Base-by-base conservation (phyloP, 1,139 yeast genomes). In the Zygotorulaspora mrakii region DNA sequence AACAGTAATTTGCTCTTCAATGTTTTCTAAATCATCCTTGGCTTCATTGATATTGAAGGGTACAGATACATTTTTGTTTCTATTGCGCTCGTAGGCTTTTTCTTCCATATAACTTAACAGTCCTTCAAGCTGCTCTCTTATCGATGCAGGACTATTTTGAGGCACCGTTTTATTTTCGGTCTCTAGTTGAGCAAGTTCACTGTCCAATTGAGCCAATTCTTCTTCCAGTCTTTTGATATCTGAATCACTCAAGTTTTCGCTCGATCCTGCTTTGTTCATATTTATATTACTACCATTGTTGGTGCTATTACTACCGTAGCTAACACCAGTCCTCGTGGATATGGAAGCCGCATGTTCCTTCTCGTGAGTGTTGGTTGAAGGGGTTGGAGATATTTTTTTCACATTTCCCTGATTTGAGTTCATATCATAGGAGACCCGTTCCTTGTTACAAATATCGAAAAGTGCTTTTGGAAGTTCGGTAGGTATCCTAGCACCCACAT, bases 401-500 rank as follows among this genome's bases (percentile, higher is more conserved):
- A 71, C 60, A 31, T 69, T 67, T 1, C 75, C 73, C 56, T 75
- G 77, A 47, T 66, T 65, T 17, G 78, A 71, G 43, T 67, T 71
- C 37, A 87, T 59, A 54, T 83, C 82, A 62, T 85, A 89, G 47
- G 79, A 81, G 6, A 95, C 95, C 27, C 75, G 74, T 51, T 85
- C 88, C 65, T 88, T 88, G 28, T 87, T 83, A 63, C 89, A 89
- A 0, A 96, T 85, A 3, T 96, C 96, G 39, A 95, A 74, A 50
- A 94, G 70, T 6, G 94, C 79, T 1, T 91, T 85, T n/a, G 98
- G 98, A 4, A 91, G 89, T n/a, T 88, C 82, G 44, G 94, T 71
- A 28, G 98, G 98, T 24, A 91, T 79, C 46, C 94, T 71, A 53
- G 82, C 81, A 23, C 96, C 96, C 3, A 53, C 43, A 57, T 82